Conservation (phyloP, 148 eudicot species). For the Rhododendron ovatum region DNA sequence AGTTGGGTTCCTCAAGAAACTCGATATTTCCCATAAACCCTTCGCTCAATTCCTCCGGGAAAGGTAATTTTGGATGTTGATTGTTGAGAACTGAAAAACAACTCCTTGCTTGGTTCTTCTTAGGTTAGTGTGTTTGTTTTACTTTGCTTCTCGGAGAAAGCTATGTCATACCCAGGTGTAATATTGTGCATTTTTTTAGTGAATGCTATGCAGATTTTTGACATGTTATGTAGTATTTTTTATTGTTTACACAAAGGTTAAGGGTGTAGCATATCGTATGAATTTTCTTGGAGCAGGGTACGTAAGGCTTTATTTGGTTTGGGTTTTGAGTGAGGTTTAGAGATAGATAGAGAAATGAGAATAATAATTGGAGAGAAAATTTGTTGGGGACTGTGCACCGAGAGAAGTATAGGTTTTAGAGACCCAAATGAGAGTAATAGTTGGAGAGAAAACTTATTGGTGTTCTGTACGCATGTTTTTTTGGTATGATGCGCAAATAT, state of each 20-base stretch:
- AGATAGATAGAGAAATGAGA: too few species aligned
- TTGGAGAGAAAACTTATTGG: background rate
- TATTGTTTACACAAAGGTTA: too few species aligned
- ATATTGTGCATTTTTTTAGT: background rate
- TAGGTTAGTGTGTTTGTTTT: background rate
- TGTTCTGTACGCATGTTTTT: background rate
- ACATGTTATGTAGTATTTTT: background rate
- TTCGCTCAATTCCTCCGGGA: constrained; percentile 86
- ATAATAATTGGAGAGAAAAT: too few species aligned
- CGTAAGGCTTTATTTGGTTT: too few species aligned
- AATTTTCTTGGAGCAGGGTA: background rate
- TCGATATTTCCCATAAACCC: constrained; percentile 54
- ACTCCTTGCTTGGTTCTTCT: background rate
- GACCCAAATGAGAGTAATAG: background rate
- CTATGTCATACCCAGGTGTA: background rate
- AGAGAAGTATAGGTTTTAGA: background rate
- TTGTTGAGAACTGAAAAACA: background rate
- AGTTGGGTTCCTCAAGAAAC: constrained; percentile 70
- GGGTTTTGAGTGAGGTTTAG: background rate
- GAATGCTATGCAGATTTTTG: background rate
- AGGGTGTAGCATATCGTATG: background rate
- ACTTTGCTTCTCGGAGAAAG: background rate
- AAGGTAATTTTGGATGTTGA: constrained; percentile 36
- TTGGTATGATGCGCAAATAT: background rate
- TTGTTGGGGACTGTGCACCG: background rate